phyloP scores from a whole-genome alignment of 176 grass and related monocot genomes.

The Musa acuminata region DNA sequence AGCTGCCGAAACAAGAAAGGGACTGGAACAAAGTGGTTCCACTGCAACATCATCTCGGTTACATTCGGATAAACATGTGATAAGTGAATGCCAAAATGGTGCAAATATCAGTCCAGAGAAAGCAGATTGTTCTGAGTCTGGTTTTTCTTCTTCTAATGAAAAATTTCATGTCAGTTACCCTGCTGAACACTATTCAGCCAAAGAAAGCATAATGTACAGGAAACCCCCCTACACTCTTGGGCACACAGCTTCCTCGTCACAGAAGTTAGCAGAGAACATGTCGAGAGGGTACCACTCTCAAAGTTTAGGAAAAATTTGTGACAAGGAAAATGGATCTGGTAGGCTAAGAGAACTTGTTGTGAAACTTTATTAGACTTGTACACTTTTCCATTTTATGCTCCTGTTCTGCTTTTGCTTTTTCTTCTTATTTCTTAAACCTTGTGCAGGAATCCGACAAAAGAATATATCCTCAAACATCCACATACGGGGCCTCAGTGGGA shows the following conservation, averaged over 20 bases:
- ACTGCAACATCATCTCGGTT: slow-evolving; percentile 17
- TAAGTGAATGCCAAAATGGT: slow-evolving; percentile 31
- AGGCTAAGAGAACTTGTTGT: slow-evolving; percentile 32
- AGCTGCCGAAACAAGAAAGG: slow-evolving; percentile 61
- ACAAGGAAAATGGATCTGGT: slow-evolving; percentile 68
- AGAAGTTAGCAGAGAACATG: slow-evolving; percentile 49
- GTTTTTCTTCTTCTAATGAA: slow-evolving; percentile 32
- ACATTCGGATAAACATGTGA: slow-evolving; percentile 20
- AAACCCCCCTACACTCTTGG: slow-evolving; percentile 55
- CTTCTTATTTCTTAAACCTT: neutral
- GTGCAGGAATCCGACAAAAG: slow-evolving; percentile 37
- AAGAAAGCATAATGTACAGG: slow-evolving; percentile 49
- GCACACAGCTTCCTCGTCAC: slow-evolving; percentile 35
- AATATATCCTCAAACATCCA: slow-evolving; percentile 33
- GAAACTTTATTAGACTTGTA: slow-evolving; percentile 24
- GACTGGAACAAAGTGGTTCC: slow-evolving; percentile 44
- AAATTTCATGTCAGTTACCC: slow-evolving; percentile 36
- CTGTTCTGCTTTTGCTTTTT: neutral
- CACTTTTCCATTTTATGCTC: slow-evolving; percentile 22
- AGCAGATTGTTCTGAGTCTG: slow-evolving; percentile 31
- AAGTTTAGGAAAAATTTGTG: slow-evolving; percentile 42
- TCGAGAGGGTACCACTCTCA: slow-evolving; percentile 43
- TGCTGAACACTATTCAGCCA: slow-evolving; percentile 41
- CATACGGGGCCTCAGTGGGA: slow-evolving; percentile 37
- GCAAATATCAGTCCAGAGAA: slow-evolving; percentile 52